Conservation (phyloP, 148 eudicot genomes). For the Pharnaceum exiguum region DNA sequence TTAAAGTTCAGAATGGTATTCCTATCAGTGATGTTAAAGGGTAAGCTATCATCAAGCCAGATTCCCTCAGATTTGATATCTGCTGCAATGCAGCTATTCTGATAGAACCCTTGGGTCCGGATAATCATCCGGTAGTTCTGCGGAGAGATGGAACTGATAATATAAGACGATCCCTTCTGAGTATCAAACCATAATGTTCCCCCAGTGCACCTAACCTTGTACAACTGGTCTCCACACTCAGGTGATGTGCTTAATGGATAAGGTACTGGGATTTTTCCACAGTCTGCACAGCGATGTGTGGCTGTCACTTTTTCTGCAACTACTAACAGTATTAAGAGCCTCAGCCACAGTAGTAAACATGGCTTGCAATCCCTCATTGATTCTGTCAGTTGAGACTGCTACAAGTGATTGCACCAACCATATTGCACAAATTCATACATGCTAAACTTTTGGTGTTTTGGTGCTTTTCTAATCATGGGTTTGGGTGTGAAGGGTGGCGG, state of each 20-base stretch:
- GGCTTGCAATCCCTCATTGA: not conserved
- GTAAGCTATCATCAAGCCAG: conserved; percentile 25
- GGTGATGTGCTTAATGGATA: conserved; percentile 43
- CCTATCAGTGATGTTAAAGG: conserved; percentile 41
- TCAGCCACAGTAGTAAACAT: not conserved
- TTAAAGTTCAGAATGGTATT: conserved; percentile 39
- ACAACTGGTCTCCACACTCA: conserved; percentile 41
- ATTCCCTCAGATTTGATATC: conserved; percentile 18
- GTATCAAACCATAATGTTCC: conserved; percentile 38
- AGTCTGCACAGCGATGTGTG: conserved; percentile 24
- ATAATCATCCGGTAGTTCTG: conserved; percentile 1
- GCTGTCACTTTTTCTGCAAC: not conserved
- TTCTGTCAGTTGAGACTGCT: not conserved
- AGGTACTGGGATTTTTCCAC: conserved; percentile 40
- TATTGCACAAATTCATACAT: no score
- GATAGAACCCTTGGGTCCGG: conserved; percentile 7
- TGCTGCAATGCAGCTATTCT: not conserved
- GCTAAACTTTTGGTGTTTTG: no score
- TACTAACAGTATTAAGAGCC: conserved; percentile 9
- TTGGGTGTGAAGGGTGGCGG: no score
- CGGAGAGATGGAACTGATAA: conserved; percentile 31
- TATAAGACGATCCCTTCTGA: conserved; percentile 29
- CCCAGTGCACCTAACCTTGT: conserved; percentile 38
- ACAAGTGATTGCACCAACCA: no score
- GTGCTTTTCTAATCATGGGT: no score